These are phyloP conservation scores for Boletus pseudopeckii DNA, from an alignment of 768 basidiomycete species.

Conservation along the genomic window DNA sequence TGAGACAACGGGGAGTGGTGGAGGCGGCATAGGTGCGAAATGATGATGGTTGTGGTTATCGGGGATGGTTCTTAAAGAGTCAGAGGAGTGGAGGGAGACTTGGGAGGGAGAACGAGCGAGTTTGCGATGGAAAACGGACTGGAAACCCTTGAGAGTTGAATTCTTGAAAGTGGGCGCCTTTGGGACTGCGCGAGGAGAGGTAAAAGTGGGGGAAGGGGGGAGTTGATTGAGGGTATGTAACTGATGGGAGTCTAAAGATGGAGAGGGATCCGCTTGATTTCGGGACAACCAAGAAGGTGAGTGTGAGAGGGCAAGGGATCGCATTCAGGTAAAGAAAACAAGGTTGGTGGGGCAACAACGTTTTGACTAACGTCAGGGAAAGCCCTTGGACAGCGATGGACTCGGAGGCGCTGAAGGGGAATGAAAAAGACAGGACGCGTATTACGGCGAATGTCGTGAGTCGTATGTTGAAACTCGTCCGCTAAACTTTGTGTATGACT, in stretches of 20 bases:
- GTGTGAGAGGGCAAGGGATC: conserved; percentile 30
- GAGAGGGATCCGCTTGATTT: conserved; percentile 32
- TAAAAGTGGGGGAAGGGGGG: conserved; percentile 46
- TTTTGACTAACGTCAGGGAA: background rate
- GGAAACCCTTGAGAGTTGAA: conserved; percentile 38
- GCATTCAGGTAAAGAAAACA: conserved; percentile 24
- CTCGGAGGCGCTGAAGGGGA: too few relatives aligned
- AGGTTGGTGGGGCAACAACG: background rate
- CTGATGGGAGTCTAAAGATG: conserved; percentile 35
- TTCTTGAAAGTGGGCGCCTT: conserved; percentile 34
- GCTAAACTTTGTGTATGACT: background rate
- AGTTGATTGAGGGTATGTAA: background rate
- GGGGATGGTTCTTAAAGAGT: conserved; percentile 36
- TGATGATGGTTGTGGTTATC: conserved; percentile 45
- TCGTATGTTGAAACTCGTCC: conserved; percentile 4
- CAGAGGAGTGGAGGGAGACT: conserved; percentile 47
- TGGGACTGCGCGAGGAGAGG: conserved; percentile 35
- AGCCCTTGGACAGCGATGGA: background rate
- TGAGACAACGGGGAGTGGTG: conserved; percentile 72
- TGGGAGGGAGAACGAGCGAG: conserved; percentile 44
- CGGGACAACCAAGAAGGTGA: conserved; percentile 38
- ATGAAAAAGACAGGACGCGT: background rate
- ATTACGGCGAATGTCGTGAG: conserved; percentile 2
- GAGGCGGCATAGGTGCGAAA: conserved; percentile 57
- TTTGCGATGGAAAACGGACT: conserved; percentile 51